Evolutionary conservation across 805 yeast species (phyloP).

Genomic region (Maudiozyma serrabonitensis): DNA sequence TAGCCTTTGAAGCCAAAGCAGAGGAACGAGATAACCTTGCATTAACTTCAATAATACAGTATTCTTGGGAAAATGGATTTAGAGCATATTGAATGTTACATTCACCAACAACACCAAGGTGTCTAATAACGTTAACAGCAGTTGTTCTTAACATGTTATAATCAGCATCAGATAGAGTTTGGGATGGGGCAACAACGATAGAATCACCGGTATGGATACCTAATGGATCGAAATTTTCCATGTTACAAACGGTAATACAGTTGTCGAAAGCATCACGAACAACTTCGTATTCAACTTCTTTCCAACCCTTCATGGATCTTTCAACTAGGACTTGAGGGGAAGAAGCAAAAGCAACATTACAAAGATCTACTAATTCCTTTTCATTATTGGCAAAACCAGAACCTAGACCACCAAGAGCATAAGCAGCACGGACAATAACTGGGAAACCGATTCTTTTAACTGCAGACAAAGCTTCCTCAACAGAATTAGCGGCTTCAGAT

Average conservation of each 20-base stretch:
- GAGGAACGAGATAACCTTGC: constrained; percentile 97
- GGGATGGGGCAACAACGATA: constrained; percentile 97
- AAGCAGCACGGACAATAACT: constrained; percentile 94
- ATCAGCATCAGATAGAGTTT: constrained; percentile 92
- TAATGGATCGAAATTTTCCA: constrained; percentile 97
- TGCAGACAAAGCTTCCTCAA: constrained; percentile 76
- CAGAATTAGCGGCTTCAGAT: constrained; percentile 73
- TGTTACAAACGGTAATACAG: constrained; percentile 97
- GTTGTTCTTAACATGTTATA: constrained; percentile 97
- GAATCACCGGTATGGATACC: constrained; percentile 99
- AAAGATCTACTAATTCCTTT: constrained; percentile 68
- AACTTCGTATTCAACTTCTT: constrained; percentile 96
- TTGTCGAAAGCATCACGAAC: constrained; percentile 95
- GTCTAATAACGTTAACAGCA: constrained; percentile 94
- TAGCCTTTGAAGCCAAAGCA: constrained; percentile 97
- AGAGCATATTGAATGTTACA: constrained; percentile 96
- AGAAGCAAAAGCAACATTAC: constrained; percentile 87
- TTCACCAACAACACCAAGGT: constrained; percentile 97
- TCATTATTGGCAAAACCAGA: constrained; percentile 94
- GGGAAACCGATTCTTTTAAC: constrained; percentile 88
- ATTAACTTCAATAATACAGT: constrained; percentile 95
- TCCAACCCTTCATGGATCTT: constrained; percentile 98
- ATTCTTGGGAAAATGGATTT: constrained; percentile 87
- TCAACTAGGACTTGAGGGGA: constrained; percentile 95
- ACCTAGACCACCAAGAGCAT: constrained; percentile 94